Conservation (phyloP, 2,329 filamentous ascomycete genomes). For the Calonectria pteridis region DNA sequence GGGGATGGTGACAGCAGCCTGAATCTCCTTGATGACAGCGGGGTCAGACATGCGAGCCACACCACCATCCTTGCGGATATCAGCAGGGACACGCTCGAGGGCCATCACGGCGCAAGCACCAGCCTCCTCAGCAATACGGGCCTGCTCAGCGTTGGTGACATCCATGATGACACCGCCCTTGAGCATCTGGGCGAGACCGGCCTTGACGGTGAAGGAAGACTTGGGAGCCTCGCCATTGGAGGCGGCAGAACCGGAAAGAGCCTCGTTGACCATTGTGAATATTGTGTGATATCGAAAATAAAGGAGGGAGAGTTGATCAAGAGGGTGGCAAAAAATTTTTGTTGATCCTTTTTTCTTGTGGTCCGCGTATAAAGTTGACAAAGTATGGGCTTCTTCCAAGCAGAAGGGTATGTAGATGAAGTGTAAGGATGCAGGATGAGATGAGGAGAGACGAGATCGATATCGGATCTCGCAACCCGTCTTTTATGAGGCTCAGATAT, state of each 20-base stretch:
- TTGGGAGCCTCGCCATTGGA: constrained; percentile 53
- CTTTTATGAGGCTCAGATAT: constrained; percentile 17
- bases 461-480: constrained; percentile 13
- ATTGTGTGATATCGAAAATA: neutral
- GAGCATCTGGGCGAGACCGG: constrained; percentile 95
- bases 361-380: neutral
- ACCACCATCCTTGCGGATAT: constrained; percentile 92
- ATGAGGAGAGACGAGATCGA: neutral
- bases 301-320: neutral
- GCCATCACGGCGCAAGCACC: constrained; percentile 98
- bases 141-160: constrained; percentile 92
- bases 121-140: constrained; percentile 96
- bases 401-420: neutral
- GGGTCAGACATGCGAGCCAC: constrained; percentile 98
- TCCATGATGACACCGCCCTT: constrained; percentile 99
- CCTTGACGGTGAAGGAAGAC: constrained; percentile 87
- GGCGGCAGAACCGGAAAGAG: constrained; percentile 36
- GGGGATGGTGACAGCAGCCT: constrained; percentile 93
- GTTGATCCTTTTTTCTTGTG: neutral
- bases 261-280: constrained; percentile 51
- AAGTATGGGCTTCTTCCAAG: neutral
- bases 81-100: constrained; percentile 95
- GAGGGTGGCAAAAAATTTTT: neutral
- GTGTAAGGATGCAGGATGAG: neutral
- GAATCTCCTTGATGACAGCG: constrained; percentile 93